phyloP scores from a whole-genome alignment of 495 filamentous ascomycete species.

The Hypoxylon crocopeplum region DNA sequence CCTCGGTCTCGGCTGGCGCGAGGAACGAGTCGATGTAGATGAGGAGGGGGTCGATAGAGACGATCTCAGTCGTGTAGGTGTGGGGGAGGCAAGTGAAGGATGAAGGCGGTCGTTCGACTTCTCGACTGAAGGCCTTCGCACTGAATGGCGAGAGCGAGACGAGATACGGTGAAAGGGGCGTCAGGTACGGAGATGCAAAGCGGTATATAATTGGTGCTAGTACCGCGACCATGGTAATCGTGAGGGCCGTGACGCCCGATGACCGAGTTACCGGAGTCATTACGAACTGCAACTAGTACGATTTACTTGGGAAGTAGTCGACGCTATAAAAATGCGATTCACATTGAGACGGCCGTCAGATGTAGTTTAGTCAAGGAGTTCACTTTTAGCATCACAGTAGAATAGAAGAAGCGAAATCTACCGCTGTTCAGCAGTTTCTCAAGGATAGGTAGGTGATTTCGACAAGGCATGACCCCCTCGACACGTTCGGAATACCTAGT shows the following conservation, averaged over 20 bases:
- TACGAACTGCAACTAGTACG: neutral
- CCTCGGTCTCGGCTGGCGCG: slow-evolving; percentile 42
- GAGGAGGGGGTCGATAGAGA: slow-evolving; percentile 54
- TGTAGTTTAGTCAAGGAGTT: neutral
- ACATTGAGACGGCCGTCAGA: neutral
- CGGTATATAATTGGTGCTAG: slow-evolving; percentile 13
- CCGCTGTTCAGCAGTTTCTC: neutral
- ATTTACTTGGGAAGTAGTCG: neutral
- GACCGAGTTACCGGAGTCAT: slow-evolving; percentile 16
- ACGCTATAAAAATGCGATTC: neutral
- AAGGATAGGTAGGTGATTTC: neutral
- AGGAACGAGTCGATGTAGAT: slow-evolving; percentile 56
- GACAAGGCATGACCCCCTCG: slow-evolving; percentile 11
- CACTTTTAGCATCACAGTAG: neutral
- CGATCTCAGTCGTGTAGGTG: slow-evolving; percentile 49
- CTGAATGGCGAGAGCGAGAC: slow-evolving; percentile 3
- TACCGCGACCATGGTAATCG: slow-evolving; percentile 2
- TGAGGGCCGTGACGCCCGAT: slow-evolving; percentile 1
- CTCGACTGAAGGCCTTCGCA: neutral
- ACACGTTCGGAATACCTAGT: slow-evolving; percentile 24
- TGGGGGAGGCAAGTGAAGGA: slow-evolving; percentile 42
- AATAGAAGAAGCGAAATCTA: neutral
- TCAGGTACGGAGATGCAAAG: slow-evolving; percentile 2
- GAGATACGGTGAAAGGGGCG: slow-evolving; percentile 1
- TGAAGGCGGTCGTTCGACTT: neutral